Evolutionary conservation across 441 rosid species (phyloP), one percentile per base, ranked within the genome.

Genomic region (Mallotus repandus): DNA sequence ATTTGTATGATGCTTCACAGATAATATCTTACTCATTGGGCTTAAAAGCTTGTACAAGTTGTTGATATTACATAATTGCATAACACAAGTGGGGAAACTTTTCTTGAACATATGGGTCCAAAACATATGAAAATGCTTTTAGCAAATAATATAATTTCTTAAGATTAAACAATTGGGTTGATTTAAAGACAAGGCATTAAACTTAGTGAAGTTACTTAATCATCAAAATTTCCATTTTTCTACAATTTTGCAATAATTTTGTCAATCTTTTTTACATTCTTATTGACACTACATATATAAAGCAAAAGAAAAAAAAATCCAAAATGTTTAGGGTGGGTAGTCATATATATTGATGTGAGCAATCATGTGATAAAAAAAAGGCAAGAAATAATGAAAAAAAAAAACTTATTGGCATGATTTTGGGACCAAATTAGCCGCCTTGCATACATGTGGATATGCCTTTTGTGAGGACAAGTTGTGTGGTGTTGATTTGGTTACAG

Each of bases 1-100:
- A 25, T 25, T 25, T 25, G 35, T 21, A 32, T 2, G 35, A 63
- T 66, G 29, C 7, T 48, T 18, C 9, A 61, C 12, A 64, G 63
- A 72, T 72, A 18, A 54, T 72, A 29, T 64, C 45, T 18, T 45
- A 63, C 63, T 63, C 25, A 63, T 53, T 72, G 53, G 61, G 29
- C 3, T 35, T 52, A 22, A 63, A 38, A n/a, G 22, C 55, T 21
- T 48, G 18, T 6, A 63, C 68, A 48, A 63, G 54, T 57, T 58
- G 64, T 45, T 57, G 74, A 35, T 19, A 41, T n/a, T 35, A 9
- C 53, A 66, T 66, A 5, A 66, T 57, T 32, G 21, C 46, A 25
- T 18, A 54, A 38, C 13, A 56, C 50, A 52, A 18, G 46, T 41
- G 21, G 14, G n/a, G 15, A 25, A 6, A 3, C 18, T n/a, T 69